Percentiles rank a stretch among this genome's conserved stretches.
These are phyloP conservation scores for Diaporthe australafricana DNA, from an alignment of 2,329 filamentous ascomycete genomes.

Conservation along the genomic window DNA sequence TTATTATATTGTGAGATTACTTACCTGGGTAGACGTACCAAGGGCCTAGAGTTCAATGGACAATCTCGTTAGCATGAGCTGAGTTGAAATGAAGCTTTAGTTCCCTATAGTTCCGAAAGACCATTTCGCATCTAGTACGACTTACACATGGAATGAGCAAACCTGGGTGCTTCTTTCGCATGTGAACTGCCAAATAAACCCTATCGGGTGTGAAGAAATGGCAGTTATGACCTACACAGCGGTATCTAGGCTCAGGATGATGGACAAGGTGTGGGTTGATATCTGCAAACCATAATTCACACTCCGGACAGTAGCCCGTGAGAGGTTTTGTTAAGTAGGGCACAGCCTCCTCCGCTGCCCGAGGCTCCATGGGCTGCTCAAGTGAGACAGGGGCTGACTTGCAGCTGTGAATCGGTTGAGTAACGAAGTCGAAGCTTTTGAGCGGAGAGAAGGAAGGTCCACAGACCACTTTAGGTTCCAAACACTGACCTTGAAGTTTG, in stretches of 20 bases:
- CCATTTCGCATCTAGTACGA: not conserved
- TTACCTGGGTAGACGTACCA: no score
- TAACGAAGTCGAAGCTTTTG: not conserved
- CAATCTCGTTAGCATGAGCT: not conserved
- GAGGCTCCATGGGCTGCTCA: no score
- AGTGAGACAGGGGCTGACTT: no score
- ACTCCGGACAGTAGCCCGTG: no score
- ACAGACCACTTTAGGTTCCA: not conserved
- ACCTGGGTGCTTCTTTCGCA: not conserved
- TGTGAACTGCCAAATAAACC: not conserved
- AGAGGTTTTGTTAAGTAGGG: no score
- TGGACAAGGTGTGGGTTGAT: not conserved
- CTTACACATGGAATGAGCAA: not conserved
- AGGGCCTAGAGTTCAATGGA: not conserved
- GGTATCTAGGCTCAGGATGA: not conserved
- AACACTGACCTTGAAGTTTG: not conserved
- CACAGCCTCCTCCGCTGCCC: no score
- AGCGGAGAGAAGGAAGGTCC: not conserved
- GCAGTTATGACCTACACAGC: not conserved
- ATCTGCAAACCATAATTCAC: no score
- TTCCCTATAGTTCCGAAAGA: not conserved
- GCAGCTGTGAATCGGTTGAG: not conserved
- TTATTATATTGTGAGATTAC: no score
- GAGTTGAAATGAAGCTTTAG: not conserved
- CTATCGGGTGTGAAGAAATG: not conserved